These are phyloP conservation scores for Punctularia strigosozonata DNA, from an alignment of 768 basidiomycete species.

Conservation along the genomic window DNA sequence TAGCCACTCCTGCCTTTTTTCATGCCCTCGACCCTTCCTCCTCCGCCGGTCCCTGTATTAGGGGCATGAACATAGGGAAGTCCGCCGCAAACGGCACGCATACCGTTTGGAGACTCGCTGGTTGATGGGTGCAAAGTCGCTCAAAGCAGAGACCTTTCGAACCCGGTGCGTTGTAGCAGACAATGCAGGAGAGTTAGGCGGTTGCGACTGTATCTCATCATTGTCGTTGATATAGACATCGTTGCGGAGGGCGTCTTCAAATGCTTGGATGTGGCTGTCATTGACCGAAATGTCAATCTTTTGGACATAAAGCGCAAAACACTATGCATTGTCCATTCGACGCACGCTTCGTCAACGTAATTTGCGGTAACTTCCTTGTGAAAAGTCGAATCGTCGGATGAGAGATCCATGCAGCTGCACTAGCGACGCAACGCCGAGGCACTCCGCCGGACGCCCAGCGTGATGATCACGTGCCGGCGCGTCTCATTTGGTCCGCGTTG, in stretches of 20 bases:
- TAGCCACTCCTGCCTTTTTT: conserved; percentile 56
- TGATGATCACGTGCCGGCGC: no score
- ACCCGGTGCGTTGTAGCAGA: conserved; percentile 32
- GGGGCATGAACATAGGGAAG: not conserved
- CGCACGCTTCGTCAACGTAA: conserved; percentile 67
- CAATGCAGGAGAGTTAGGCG: conserved; percentile 15
- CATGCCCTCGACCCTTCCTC: conserved; percentile 18
- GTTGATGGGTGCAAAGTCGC: conserved; percentile 87
- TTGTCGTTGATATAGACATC: conserved; percentile 38
- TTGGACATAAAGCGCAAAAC: not conserved
- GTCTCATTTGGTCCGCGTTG: no score
- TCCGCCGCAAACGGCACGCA: no score
- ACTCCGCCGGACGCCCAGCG: no score
- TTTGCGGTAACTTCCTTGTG: conserved; percentile 29
- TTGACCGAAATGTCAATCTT: conserved; percentile 20
- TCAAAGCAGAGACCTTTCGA: conserved; percentile 71
- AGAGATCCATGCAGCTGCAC: no score
- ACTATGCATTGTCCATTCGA: conserved; percentile 5
- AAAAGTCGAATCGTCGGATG: no score
- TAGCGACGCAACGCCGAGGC: no score
- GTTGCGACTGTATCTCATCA: conserved; percentile 21
- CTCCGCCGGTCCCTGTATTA: conserved; percentile 18
- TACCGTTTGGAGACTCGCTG: conserved; percentile 62
- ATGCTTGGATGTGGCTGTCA: conserved; percentile 58
- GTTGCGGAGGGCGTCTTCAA: conserved; percentile 57